A percentile compares a stretch with the other conserved stretches of the same genome.
Conservation (phyloP, 1,139 yeast species). For the Kurtzmaniella quercitrusa region DNA sequence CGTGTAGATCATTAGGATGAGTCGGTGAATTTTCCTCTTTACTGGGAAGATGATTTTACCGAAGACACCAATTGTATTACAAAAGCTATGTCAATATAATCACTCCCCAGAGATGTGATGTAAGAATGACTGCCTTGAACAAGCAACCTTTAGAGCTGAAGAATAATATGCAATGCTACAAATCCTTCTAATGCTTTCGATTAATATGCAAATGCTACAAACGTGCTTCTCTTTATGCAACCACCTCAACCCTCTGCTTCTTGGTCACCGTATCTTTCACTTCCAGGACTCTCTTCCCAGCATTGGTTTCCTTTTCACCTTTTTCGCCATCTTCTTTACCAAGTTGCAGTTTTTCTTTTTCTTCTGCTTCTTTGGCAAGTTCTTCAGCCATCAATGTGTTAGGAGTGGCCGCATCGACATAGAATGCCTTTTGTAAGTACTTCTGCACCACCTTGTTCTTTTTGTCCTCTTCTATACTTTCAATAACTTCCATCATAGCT, state of each 20-base stretch:
- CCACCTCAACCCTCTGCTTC: conserved; percentile 3
- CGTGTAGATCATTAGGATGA: too few species aligned
- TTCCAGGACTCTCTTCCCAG: neutral
- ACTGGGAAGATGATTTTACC: too few species aligned
- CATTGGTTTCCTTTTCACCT: conserved; percentile 1
- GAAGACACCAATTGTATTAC: too few species aligned
- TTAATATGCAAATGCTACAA: too few species aligned
- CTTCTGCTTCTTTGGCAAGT: conserved; percentile 16
- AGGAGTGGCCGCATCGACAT: neutral
- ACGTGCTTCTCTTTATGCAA: neutral
- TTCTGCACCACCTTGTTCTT: conserved; percentile 31
- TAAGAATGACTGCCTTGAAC: too few species aligned
- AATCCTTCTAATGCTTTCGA: too few species aligned
- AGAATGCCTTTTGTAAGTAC: conserved; percentile 19
- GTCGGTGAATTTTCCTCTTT: too few species aligned
- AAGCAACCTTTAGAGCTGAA: too few species aligned
- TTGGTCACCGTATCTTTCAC: conserved; percentile 2
- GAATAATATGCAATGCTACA: too few species aligned
- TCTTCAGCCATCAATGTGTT: neutral
- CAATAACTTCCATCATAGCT: conserved; percentile 38
- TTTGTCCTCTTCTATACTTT: conserved; percentile 22
- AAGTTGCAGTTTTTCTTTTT: conserved; percentile 13
- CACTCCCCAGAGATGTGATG: too few species aligned
- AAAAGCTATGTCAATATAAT: too few species aligned
- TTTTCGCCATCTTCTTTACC: conserved; percentile 17